phyloP scores from a whole-genome alignment of 1,139 yeast species.

The Zygotorulaspora mrakii region DNA sequence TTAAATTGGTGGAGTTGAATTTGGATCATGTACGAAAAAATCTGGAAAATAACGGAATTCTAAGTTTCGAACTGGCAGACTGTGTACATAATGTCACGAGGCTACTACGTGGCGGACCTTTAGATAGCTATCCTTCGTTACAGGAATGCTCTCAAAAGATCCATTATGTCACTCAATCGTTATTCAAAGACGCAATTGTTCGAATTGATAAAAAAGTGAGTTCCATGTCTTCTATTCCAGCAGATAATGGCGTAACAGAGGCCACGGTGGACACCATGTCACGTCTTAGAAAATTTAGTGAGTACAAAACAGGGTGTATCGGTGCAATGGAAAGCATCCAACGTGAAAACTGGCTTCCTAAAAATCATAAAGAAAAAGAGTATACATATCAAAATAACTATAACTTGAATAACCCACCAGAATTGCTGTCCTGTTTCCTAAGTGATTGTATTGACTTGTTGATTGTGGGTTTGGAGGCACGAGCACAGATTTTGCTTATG shows the following conservation, averaged over 20 bases:
- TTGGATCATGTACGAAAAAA: constrained; percentile 39
- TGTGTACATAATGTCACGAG: constrained; percentile 33
- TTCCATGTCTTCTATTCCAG: constrained; percentile 44
- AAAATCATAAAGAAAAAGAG: constrained; percentile 38
- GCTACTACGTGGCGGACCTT: constrained; percentile 28
- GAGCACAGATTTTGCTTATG: constrained; percentile 45
- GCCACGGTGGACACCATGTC: constrained; percentile 65
- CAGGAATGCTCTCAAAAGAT: constrained; percentile 23
- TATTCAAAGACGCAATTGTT: constrained; percentile 52
- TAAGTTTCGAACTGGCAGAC: constrained; percentile 48
- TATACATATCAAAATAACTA: constrained; percentile 27
- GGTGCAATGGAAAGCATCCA: constrained; percentile 49
- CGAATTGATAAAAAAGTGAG: constrained; percentile 53
- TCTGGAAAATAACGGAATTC: constrained; percentile 41
- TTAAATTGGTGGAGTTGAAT: constrained; percentile 37
- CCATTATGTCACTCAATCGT: constrained; percentile 38
- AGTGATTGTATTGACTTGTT: constrained; percentile 76
- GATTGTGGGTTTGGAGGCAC: constrained; percentile 55
- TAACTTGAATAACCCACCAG: constrained; percentile 43
- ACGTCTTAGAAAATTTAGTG: constrained; percentile 59
- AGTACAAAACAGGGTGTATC: constrained; percentile 53
- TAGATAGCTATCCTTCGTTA: constrained; percentile 20
- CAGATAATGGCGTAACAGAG: constrained; percentile 66
- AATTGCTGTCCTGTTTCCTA: constrained; percentile 57
- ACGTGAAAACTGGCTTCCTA: constrained; percentile 69